phyloP scores from a whole-genome alignment of 805 yeast genomes.

The Cyberlindnera mycetangii region DNA sequence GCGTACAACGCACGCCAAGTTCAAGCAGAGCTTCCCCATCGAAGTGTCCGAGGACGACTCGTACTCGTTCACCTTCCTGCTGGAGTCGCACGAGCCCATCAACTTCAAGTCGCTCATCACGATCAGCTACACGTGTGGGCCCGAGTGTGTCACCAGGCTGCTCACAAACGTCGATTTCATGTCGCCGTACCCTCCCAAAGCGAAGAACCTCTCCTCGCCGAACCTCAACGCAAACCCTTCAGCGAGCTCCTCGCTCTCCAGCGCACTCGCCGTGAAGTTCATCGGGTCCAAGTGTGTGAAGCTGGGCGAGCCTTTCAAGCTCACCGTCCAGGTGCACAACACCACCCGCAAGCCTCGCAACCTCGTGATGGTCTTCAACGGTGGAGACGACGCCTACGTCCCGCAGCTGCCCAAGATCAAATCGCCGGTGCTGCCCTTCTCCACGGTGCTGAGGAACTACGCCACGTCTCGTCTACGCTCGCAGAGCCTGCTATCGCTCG shows the following conservation, averaged over 20 bases:
- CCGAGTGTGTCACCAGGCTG: slow-evolving; percentile 19
- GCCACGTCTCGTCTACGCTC: slow-evolving; percentile 38
- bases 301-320: slow-evolving; percentile 56
- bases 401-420: slow-evolving; percentile 28
- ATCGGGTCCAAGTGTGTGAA: slow-evolving; percentile 59
- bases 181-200: slow-evolving; percentile 1
- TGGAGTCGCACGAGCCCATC: slow-evolving; percentile 24
- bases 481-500: slow-evolving; percentile 59
- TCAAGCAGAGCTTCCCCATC: slow-evolving; percentile 27
- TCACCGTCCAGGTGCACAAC: slow-evolving; percentile 68
- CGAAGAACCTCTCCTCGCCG: background rate
- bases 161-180: slow-evolving; percentile 21
- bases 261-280: slow-evolving; percentile 49
- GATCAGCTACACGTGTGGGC: slow-evolving; percentile 29
- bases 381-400: slow-evolving; percentile 17
- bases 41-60: slow-evolving; percentile 26
- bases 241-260: slow-evolving; percentile 12
- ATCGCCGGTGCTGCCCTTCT: slow-evolving; percentile 21
- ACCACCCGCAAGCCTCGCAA: slow-evolving; percentile 48
- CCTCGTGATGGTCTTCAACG: slow-evolving; percentile 43
- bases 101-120: slow-evolving; percentile 20
- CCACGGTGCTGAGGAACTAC: slow-evolving; percentile 33
- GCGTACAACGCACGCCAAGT: slow-evolving; percentile 22
- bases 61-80: slow-evolving; percentile 27
- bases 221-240: background rate